phyloP scores from a whole-genome alignment of 2,329 filamentous ascomycete species.

The Sarocladium brachiariae region DNA sequence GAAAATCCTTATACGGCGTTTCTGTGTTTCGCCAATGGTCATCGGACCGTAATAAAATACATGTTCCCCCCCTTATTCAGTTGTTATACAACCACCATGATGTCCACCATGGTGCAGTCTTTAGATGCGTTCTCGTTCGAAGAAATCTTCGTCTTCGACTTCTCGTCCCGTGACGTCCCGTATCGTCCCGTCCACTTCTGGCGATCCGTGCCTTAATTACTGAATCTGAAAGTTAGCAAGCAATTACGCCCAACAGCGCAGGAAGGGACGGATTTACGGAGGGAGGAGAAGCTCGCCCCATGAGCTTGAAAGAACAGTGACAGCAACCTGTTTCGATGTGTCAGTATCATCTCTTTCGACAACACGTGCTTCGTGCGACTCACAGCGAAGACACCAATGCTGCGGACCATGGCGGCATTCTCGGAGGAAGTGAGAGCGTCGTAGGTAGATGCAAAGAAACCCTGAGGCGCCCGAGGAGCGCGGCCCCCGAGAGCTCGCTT shows the following conservation, averaged over 20 bases:
- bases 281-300: conserved; percentile 63
- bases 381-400: conserved; percentile 62
- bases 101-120: background rate
- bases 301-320: conserved; percentile 60
- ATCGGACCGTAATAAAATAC: conserved; percentile 4
- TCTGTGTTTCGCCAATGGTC: background rate
- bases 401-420: conserved; percentile 62
- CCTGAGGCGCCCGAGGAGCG: conserved; percentile 33
- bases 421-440: conserved; percentile 57
- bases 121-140: no score
- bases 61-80: background rate
- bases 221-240: background rate
- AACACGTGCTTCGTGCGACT: conserved; percentile 23
- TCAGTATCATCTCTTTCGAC: background rate
- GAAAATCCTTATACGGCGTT: background rate
- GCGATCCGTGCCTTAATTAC: background rate
- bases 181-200: conserved; percentile 6
- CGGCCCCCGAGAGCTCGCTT: conserved; percentile 46
- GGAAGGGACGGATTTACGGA: conserved; percentile 42
- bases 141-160: background rate
- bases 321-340: conserved; percentile 42
- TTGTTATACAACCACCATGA: conserved; percentile 5
- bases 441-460: conserved; percentile 53
- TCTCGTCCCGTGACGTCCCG: no score
- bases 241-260: background rate